Evolutionary conservation across 371 early-diverging fungal genomes (phyloP), one percentile per base, ranked within the genome.

Genomic region (Apophysomyces trapeziformis): DNA sequence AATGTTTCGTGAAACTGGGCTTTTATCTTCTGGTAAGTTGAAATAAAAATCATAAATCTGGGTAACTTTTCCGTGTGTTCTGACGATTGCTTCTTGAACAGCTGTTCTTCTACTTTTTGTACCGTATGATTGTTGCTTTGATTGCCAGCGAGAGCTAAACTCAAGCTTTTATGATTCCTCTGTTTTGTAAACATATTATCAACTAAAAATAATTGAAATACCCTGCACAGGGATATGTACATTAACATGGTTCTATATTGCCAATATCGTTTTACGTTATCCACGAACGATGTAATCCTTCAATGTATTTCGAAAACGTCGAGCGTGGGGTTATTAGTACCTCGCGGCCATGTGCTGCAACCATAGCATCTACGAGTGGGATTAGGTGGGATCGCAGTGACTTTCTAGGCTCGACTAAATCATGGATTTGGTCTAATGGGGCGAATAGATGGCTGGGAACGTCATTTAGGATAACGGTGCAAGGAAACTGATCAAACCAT

Each of bases 1-100:
- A 96, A 78, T 87, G 90, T 77, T 95, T 96, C 75, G 80, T 92
- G 75, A 97, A 97, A 78, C 88, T 96, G 38, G 95, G 89, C 36
- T 97, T 97, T 67, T 96, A 95, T 73, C 87, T 94, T 62, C 68
- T 94, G 16, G 79, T 79, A 76, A 74, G 74, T 75, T 43, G 26
- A 38, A 38, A 37, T 8, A 8, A 8, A 21, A 43, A 41, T 36
- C 3, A 45, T 18, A 21, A 47, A 14, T 18, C 12, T 9, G 2
- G 2, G 2, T 47, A 47, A 3, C 14, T 46, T 50, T 50, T 6
- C 18, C 47, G 6, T 36, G 13, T 11, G 14, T 18, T 38, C 32
- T 14, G 38, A 38, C 21, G 18, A 39, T 16, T n/a, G 7, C 35
- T 26, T 46, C 45, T 18, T 61, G 41, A 36, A 60, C 46, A 68